These are phyloP conservation scores for Cladosporium sphaerospermum DNA, from an alignment of 2,329 filamentous ascomycete genomes.

Conservation along the genomic window DNA sequence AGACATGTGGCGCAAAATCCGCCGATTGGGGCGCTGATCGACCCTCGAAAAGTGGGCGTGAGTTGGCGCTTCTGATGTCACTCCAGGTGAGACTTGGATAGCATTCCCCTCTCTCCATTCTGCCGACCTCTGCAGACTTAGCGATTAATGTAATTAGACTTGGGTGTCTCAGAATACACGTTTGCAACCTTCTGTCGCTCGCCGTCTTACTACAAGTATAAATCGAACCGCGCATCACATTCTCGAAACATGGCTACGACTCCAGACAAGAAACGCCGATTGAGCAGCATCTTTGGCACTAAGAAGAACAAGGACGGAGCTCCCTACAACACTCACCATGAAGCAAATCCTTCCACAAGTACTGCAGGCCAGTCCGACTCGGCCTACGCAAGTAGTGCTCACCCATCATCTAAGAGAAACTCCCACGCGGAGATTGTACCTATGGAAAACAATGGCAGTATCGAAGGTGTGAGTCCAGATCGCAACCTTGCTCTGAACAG, in stretches of 20 bases:
- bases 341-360: slow-evolving; percentile 5
- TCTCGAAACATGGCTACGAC: slow-evolving; percentile 1
- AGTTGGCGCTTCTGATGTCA: not conserved
- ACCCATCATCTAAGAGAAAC: slow-evolving; percentile 11
- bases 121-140: too few relatives aligned
- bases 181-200: not conserved
- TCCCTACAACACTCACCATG: not conserved
- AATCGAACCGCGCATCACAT: not conserved
- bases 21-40: not conserved
- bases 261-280: slow-evolving; percentile 10
- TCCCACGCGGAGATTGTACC: slow-evolving; percentile 17
- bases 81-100: not conserved
- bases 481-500: slow-evolving; percentile 24
- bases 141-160: too few relatives aligned
- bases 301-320: slow-evolving; percentile 15
- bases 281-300: slow-evolving; percentile 20
- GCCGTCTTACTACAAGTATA: not conserved
- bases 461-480: slow-evolving; percentile 21
- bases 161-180: too few relatives aligned
- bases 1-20: not conserved
- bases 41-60: not conserved
- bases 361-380: slow-evolving; percentile 15
- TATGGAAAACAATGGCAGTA: slow-evolving; percentile 25
- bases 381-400: slow-evolving; percentile 22
- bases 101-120: not conserved